Evolutionary conservation across 2,329 filamentous ascomycete genomes (phyloP), one percentile per base, ranked within the genome.

Genomic region (Trichoderma sp.): DNA sequence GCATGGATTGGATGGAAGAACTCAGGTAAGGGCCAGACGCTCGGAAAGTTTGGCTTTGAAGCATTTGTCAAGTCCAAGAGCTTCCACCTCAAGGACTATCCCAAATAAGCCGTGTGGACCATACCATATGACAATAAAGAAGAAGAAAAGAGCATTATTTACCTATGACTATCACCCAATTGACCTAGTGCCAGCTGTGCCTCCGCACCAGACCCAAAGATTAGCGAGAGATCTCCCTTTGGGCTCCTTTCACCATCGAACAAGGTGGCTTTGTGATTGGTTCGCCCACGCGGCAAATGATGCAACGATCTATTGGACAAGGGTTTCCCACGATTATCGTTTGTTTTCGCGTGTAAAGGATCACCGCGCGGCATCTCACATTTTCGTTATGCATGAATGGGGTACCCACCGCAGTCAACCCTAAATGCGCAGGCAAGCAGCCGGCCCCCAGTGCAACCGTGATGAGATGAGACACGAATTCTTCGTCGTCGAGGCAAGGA

Each of bases 1-100:
- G 93, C 94, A n/a, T 97, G 93, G 93, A 96, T 94, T 2, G 95
- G 95, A 13, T 97, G 94, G 94, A 98, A 98, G 84, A 94, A 97
- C 79, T 97, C 94, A 70, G 95, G 95, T 72, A 94, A 92, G 80
- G 95, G 95, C 26, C 91, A 94, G 74, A 97, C 94, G 11, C 82
- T 98, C 75, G 96, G 93, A 81, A 90, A 84, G 74, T 97, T 94
- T 76, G 95, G 95, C 13, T 98, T 96, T 77, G 95, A 97, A 75
- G 93, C 97, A 78, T 98, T 97, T 77, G 91, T 96, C 77, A 97
- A 96, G 85, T 86, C 97, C 75, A 97, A 97, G 89, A 97, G 92
- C 84, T 96, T 91, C 80, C 95, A 98, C 80, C 79, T 97, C 78
- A 97, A 97, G 83, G 89, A 96, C 72, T 89, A 90, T 76, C 87